A percentile compares a stretch with the other conserved stretches of the same genome.
phyloP scores from a whole-genome alignment of 2,329 filamentous ascomycete species.

The Monosporascus sp. region DNA sequence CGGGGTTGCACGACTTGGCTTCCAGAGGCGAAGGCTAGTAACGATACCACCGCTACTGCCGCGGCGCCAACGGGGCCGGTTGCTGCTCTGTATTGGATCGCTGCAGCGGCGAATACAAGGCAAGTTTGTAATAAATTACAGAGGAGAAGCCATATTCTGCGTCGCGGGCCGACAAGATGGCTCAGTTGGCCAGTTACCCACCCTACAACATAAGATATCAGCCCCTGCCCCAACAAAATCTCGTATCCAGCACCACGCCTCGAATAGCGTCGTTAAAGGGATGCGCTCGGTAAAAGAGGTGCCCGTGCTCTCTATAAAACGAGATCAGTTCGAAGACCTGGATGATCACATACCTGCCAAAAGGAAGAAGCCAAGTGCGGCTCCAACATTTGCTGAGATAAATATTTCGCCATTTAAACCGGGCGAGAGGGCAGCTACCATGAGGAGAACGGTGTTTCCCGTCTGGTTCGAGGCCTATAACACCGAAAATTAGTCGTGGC shows the following conservation, averaged over 20 bases:
- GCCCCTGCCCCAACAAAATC: background rate
- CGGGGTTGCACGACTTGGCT: constrained; percentile 55
- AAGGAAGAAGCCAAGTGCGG: constrained; percentile 51
- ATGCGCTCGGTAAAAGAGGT: no score
- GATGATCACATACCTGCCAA: constrained; percentile 24
- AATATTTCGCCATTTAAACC: constrained; percentile 43
- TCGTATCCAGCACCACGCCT: background rate
- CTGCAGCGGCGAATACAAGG: constrained; percentile 48
- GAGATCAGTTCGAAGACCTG: background rate
- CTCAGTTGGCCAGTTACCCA: constrained; percentile 52
- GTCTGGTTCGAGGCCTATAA: constrained; percentile 53
- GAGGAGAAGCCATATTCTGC: constrained; percentile 47
- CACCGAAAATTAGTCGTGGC: background rate
- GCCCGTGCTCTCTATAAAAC: background rate
- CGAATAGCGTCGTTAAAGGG: background rate
- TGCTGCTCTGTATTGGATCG: constrained; percentile 39
- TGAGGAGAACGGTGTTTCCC: constrained; percentile 57
- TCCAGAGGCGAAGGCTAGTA: constrained; percentile 51
- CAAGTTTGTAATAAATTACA: constrained; percentile 50
- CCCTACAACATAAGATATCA: constrained; percentile 18
- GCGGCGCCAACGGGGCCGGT: constrained; percentile 27
- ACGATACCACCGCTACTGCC: constrained; percentile 39
- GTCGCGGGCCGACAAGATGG: constrained; percentile 44
- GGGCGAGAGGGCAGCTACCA: constrained; percentile 45
- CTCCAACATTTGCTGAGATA: constrained; percentile 47